phyloP scores from a whole-genome alignment of 148 eudicot species.

The Nepenthes gracilis region DNA sequence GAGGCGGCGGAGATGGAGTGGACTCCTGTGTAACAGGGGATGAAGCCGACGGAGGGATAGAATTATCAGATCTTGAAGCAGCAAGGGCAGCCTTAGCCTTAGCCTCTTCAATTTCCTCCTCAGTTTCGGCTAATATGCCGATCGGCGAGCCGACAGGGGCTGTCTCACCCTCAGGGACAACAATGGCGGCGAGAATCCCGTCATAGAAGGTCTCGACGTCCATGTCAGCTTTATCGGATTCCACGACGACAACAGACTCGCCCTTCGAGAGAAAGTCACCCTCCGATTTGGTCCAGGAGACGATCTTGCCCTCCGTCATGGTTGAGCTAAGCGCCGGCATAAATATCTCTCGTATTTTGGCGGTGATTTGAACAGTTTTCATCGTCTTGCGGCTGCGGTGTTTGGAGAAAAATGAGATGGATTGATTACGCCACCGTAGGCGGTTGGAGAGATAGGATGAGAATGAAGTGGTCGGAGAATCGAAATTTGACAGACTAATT shows the following conservation, averaged over 20 bases:
- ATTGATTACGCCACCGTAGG: conserved; percentile 16
- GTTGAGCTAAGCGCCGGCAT: conserved; percentile 97
- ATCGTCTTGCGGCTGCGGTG: conserved; percentile 10
- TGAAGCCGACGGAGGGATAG: conserved; percentile 12
- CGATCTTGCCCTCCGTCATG: conserved; percentile 95
- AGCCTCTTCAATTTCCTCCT: conserved; percentile 63
- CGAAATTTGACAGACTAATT: conserved; percentile 14
- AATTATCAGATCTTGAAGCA: not conserved
- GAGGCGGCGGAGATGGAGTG: conserved; percentile 10
- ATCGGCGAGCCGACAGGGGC: conserved; percentile 80
- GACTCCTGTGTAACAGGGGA: conserved; percentile 6
- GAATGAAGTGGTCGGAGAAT: conserved; percentile 21
- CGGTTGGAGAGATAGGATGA: conserved; percentile 25
- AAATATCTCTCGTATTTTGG: conserved; percentile 90
- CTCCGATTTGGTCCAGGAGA: conserved; percentile 78
- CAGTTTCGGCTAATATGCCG: conserved; percentile 68
- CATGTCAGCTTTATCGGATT: conserved; percentile 94
- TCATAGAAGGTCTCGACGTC: conserved; percentile 80
- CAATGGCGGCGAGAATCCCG: conserved; percentile 78
- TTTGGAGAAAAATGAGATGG: conserved; percentile 2
- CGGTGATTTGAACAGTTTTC: conserved; percentile 13
- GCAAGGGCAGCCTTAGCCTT: conserved; percentile 37
- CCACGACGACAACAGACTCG: conserved; percentile 80
- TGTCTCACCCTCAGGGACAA: conserved; percentile 67
- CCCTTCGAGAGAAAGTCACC: conserved; percentile 74